Base-by-base conservation (phyloP, 192 early-diverging fungal species). In the Helicostylum pulchrum region DNA sequence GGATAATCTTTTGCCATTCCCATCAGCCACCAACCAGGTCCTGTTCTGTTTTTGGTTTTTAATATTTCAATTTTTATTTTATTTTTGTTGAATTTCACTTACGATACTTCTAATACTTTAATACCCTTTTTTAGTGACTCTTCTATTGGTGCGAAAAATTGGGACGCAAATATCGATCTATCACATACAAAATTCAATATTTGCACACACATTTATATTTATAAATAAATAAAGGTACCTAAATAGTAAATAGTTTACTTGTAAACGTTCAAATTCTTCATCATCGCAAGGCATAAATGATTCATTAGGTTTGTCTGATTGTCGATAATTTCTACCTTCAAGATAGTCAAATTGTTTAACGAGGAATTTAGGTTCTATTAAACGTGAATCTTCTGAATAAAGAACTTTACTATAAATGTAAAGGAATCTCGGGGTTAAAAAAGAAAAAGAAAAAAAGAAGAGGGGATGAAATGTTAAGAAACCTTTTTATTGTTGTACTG, bases 21-120 rank as follows among this genome's bases (percentile, higher is more conserved):
- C 71, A 56, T 55, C 34, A 67, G 49, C 76, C 76, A 77, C 34
- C 50, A 62, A 17, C 71, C 76, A 14, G 68, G 61, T 5, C 76
- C 76, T 46, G 62, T 47, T 26, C 76, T 72, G 45, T 26, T 17
- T 30, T 21, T 21, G 14, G 15, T 15, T 11, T 52, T n/a, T 45
- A 12, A 48, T 30, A 53, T 45, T 6, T 39, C 30, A 5, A 17
- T 47, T 4, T 43, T 17, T 21, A 10, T 34, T 21, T 46, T 42
- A 20, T 55, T 48, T 51, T 34, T 31, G 47, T 43, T 14, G 11
- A 48, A 26, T 23, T 19, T 10, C 12, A 67, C 66, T 52, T 64
- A 73, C 71, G 59, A 44, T 9, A 68, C 44, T 34, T 68, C 55
- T 31, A 73, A 46, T 0, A 73, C 71, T 32, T 53, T 44, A 15